Base-by-base conservation (phyloP, 2,329 filamentous ascomycete genomes). In the Epichloe elymi region DNA sequence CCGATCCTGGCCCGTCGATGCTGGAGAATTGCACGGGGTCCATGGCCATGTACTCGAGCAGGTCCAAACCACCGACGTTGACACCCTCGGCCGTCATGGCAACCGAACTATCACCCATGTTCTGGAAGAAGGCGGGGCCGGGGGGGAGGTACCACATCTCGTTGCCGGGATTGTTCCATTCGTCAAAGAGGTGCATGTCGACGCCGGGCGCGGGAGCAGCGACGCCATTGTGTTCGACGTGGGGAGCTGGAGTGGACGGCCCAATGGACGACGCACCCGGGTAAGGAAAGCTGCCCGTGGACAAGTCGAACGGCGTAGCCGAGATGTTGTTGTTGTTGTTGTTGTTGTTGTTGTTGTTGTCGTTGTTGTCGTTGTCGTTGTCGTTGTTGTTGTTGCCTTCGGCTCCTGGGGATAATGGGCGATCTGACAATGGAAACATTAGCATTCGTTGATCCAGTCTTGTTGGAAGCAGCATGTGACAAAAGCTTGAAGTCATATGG, bases 41-140 rank as follows among this genome's bases (percentile, higher is more conserved):
- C 74, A 83, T 79, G 7, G 78, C 76, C 79, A 84, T 83, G 56
- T 80, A 83, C 60, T 85, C 82, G 14, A 85, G 71, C 57, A 85
- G 61, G 60, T 85, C 82, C 35, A 84, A 70, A 0, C 82, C 82
- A 10, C 80, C 80, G 2, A 85, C 77, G 57, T 83, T 83, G 47
- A 84, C 76, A 30, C 80, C 80, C 57, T 84, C 80, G 8, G 80
- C 78, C 3, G 80, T 83, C 77, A 83, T 83, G 42, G 79, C 79
- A 10, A 83, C 79, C 6, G 73, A 73, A 36, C 73, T 73, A 55
- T 79, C 79, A 53, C 76, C 77, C 59, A 82, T 73, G 60, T 81
- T 83, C 59, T 83, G 79, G 64, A 81, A 83, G 52, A 84, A 79
- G 4, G 79, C 79, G 2, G 80, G 71, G 0, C 80, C 80, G 0